phyloP scores from a whole-genome alignment of 2,329 filamentous ascomycete species.

The Phyllosticta citribraziliensis region DNA sequence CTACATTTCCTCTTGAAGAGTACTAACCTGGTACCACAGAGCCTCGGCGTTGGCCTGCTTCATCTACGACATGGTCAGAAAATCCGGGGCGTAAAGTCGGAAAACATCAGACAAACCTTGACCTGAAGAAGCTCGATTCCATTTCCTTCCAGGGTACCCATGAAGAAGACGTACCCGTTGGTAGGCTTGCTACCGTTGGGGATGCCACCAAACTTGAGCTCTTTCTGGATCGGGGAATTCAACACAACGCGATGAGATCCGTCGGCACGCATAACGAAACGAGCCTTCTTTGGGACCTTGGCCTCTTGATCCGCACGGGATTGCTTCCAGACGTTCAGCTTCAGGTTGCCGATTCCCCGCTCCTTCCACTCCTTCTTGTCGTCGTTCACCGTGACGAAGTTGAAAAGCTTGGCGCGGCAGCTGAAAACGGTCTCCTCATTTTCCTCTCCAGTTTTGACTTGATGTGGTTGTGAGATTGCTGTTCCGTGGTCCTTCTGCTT shows the following conservation, averaged over 20 bases:
- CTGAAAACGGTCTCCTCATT: conserved; percentile 66
- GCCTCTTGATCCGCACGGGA: conserved; percentile 32
- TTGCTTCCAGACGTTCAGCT: conserved; percentile 52
- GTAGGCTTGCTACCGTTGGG: conserved; percentile 50
- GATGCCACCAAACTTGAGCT: conserved; percentile 65
- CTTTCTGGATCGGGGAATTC: conserved; percentile 71
- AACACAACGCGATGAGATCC: conserved; percentile 78
- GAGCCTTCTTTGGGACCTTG: conserved; percentile 41
- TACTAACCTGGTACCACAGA: conserved; percentile 35
- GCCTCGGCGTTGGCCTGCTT: conserved; percentile 35
- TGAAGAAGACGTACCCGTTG: conserved; percentile 60
- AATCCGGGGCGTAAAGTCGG: background rate
- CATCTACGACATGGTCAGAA: conserved; percentile 24
- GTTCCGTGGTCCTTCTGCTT: conserved; percentile 10
- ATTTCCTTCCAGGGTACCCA: conserved; percentile 45
- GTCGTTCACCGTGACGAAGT: conserved; percentile 54
- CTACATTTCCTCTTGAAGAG: conserved; percentile 31
- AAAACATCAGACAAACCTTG: conserved; percentile 37
- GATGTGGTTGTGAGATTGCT: conserved; percentile 26
- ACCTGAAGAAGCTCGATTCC: conserved; percentile 44
- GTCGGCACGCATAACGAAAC: conserved; percentile 85
- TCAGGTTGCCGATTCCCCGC: conserved; percentile 71
- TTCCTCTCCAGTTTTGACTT: conserved; percentile 76
- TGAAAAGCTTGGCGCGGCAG: conserved; percentile 75
- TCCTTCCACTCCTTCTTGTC: conserved; percentile 70